Conservation (phyloP, 768 basidiomycete genomes). For the Hericium alpestre region DNA sequence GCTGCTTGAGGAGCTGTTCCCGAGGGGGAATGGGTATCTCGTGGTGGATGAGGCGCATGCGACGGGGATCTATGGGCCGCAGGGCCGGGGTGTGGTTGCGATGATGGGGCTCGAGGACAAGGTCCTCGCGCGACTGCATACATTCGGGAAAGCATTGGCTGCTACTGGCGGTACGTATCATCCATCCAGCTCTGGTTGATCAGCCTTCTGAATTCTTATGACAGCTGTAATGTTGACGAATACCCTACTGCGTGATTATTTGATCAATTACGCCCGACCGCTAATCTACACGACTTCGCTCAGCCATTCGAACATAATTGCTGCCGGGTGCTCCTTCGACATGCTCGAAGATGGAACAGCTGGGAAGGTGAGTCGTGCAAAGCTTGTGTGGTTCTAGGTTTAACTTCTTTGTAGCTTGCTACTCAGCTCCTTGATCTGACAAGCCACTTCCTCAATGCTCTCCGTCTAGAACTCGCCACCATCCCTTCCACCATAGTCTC, state of each 20-base stretch:
- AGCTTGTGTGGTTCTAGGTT: slow-evolving; percentile 21
- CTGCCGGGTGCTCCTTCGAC: slow-evolving; percentile 71
- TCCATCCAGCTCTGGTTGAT: not conserved
- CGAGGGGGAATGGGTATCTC: slow-evolving; percentile 54
- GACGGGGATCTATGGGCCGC: slow-evolving; percentile 77
- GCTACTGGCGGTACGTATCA: slow-evolving; percentile 66
- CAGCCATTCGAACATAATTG: slow-evolving; percentile 64
- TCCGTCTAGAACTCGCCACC: slow-evolving; percentile 21
- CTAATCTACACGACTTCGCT: slow-evolving; percentile 88
- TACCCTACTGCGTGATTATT: slow-evolving; percentile 64
- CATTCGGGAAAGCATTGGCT: slow-evolving; percentile 88
- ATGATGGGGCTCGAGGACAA: slow-evolving; percentile 58
- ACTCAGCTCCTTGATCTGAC: slow-evolving; percentile 35
- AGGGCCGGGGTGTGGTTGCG: slow-evolving; percentile 67
- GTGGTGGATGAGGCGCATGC: slow-evolving; percentile 92
- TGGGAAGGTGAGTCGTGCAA: slow-evolving; percentile 33
- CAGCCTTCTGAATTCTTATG: not conserved
- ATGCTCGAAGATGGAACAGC: slow-evolving; percentile 61
- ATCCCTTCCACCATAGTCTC: slow-evolving; percentile 23
- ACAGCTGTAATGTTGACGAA: slow-evolving; percentile 70
- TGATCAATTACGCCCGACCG: slow-evolving; percentile 86
- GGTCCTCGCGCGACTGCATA: slow-evolving; percentile 73
- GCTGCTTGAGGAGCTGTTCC: slow-evolving; percentile 49
- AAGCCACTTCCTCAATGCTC: slow-evolving; percentile 24
- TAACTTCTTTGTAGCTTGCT: slow-evolving; percentile 18